phyloP scores from a whole-genome alignment of 345 rosid genomes.

The Citrus sinensis region DVS_A1.0 CM039165.1:33786501-33787000 shows the following conservation, averaged over 20 bases:
- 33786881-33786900: background rate
- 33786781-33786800: background rate
- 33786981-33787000: background rate
- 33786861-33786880: too few species aligned
- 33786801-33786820: background rate
- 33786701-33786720: background rate
- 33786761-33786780: background rate
- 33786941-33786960: background rate
- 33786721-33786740: background rate
- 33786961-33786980: background rate
- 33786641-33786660: constrained; percentile 9
- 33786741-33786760: constrained; percentile 1
- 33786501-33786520: too few species aligned
- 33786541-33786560: background rate
- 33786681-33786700: background rate
- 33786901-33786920: background rate
- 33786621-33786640: constrained; percentile 10
- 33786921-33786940: background rate
- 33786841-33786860: background rate
- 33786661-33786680: background rate
- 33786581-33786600: background rate
- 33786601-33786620: constrained; percentile 2
- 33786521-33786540: too few species aligned
- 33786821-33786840: background rate
- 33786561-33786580: background rate